Conservation (phyloP, 805 yeast genomes). For the Sugiyamaella marilandica region DNA sequence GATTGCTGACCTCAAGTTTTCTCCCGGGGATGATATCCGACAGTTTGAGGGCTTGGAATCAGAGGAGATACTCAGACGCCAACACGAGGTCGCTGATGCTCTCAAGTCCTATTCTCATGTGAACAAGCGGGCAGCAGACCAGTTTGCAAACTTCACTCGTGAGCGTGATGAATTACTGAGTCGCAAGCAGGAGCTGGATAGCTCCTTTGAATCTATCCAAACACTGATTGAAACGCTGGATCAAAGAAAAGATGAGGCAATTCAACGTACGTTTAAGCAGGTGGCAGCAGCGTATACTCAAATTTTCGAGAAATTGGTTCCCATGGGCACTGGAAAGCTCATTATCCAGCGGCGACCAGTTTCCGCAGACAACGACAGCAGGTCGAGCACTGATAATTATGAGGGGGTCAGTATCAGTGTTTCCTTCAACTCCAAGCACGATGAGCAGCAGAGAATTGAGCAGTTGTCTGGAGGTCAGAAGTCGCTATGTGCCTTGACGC, state of each 20-base stretch:
- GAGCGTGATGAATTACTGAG: slow-evolving; percentile 63
- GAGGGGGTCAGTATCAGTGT: slow-evolving; percentile 82
- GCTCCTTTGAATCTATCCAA: slow-evolving; percentile 68
- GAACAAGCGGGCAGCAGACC: slow-evolving; percentile 86
- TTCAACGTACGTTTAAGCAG: slow-evolving; percentile 67
- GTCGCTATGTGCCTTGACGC: slow-evolving; percentile 91
- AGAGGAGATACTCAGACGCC: slow-evolving; percentile 47
- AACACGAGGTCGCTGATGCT: slow-evolving; percentile 52
- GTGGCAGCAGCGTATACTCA: slow-evolving; percentile 69
- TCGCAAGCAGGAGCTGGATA: slow-evolving; percentile 64
- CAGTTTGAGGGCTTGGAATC: slow-evolving; percentile 44
- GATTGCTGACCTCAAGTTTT: slow-evolving; percentile 73
- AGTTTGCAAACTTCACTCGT: slow-evolving; percentile 63
- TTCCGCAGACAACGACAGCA: slow-evolving; percentile 14
- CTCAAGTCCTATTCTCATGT: slow-evolving; percentile 68
- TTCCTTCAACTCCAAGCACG: slow-evolving; percentile 78
- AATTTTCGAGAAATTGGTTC: slow-evolving; percentile 77
- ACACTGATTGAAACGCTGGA: slow-evolving; percentile 64
- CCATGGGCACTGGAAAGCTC: slow-evolving; percentile 71
- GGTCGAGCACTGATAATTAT: slow-evolving; percentile 45
- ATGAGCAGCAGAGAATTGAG: slow-evolving; percentile 83
- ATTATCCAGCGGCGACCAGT: slow-evolving; percentile 50
- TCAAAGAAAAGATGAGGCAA: slow-evolving; percentile 76
- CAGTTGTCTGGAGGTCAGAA: slow-evolving; percentile 97
- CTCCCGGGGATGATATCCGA: slow-evolving; percentile 74